These are phyloP conservation scores for Takashimella tepidaria DNA, from an alignment of 1,284 basidiomycete genomes.

Conservation along the genomic window DNA sequence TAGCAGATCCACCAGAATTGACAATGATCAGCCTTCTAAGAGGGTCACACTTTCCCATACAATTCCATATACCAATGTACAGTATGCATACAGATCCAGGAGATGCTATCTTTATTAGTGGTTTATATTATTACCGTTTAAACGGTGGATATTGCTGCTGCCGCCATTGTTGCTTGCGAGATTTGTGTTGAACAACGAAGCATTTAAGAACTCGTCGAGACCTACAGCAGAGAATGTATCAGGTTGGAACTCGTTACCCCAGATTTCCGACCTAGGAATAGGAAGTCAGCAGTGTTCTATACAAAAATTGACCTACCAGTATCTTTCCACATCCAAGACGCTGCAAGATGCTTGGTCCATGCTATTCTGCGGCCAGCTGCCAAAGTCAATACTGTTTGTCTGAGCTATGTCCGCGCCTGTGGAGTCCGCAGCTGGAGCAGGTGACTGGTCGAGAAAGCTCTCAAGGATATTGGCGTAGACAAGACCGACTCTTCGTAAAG, in stretches of 20 bases:
- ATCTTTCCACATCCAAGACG: constrained; percentile 14
- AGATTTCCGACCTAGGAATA: constrained; percentile 9
- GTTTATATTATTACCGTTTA: not conserved
- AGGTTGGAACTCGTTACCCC: constrained; percentile 9
- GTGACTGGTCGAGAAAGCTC: constrained; percentile 6
- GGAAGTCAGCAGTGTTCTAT: not conserved
- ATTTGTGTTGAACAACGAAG: not conserved
- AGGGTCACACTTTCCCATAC: not conserved
- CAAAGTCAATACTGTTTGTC: not conserved
- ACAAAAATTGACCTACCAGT: constrained; percentile 11
- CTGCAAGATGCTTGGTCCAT: not conserved
- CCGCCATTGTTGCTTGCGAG: not conserved
- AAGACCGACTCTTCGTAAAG: constrained; percentile 8
- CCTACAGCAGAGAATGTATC: not conserved
- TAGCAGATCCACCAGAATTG: not conserved
- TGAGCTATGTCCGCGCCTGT: not conserved
- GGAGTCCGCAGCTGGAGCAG: not conserved
- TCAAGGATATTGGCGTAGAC: constrained; percentile 13
- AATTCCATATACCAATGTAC: not conserved
- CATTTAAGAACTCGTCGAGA: not conserved
- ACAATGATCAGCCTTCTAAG: not conserved
- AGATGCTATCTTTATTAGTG: not conserved
- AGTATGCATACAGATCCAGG: constrained; percentile 1
- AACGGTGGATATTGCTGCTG: not conserved
- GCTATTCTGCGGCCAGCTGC: not conserved